Conservation (phyloP, 495 filamentous ascomycete genomes). For the Venustampulla echinocandica region DNA sequence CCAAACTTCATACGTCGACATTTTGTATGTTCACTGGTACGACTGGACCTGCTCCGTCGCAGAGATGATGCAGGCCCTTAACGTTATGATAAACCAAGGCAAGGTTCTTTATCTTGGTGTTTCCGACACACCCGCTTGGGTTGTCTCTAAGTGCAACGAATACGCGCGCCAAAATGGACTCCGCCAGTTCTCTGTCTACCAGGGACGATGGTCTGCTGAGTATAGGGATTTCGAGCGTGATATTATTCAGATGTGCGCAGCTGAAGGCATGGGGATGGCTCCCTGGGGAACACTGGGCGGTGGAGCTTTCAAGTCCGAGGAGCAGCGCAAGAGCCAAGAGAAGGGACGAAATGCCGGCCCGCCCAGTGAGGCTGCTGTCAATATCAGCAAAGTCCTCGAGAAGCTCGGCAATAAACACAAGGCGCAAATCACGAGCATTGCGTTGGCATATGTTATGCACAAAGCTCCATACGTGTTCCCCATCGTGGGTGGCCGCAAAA, state of each 20-base stretch:
- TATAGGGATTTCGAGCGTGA: constrained; percentile 62
- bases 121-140: constrained; percentile 62
- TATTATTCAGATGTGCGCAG: constrained; percentile 55
- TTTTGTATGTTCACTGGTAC: constrained; percentile 60
- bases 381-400: constrained; percentile 49
- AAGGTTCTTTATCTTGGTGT: constrained; percentile 67
- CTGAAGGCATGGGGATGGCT: constrained; percentile 60
- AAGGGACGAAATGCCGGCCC: constrained; percentile 12
- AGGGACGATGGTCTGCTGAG: constrained; percentile 54
- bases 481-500: constrained; percentile 54
- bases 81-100: constrained; percentile 47
- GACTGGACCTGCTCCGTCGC: constrained; percentile 46
- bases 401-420: constrained; percentile 45
- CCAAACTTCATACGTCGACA: constrained; percentile 57
- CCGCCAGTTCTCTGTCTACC: constrained; percentile 57
- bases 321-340: constrained; percentile 26
- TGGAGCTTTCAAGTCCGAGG: constrained; percentile 54
- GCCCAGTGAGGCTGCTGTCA: constrained; percentile 29
- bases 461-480: constrained; percentile 73
- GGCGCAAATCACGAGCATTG: constrained; percentile 46
- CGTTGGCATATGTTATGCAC: constrained; percentile 64
- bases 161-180: constrained; percentile 59
- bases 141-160: constrained; percentile 58
- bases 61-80: constrained; percentile 62
- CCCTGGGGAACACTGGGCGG: constrained; percentile 57